Conservation (phyloP, 441 rosid species). For the Adansonia grandidieri region DNA sequence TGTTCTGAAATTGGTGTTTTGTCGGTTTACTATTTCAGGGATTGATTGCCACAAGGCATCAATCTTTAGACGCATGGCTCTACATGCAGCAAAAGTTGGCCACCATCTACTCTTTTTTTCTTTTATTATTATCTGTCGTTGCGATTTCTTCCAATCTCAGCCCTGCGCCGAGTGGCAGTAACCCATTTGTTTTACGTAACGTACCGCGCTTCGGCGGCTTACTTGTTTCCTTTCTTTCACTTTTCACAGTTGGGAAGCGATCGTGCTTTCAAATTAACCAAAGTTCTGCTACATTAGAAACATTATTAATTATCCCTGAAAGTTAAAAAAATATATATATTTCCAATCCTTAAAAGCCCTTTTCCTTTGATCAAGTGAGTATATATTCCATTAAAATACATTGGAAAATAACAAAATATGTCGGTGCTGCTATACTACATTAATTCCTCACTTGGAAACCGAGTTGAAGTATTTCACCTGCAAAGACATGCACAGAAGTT, state of each 20-base stretch:
- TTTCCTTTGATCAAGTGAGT: too few species aligned
- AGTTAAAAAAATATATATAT: too few species aligned
- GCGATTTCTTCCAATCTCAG: background rate
- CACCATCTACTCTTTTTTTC: background rate
- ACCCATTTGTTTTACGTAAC: background rate
- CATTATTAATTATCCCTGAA: too few species aligned
- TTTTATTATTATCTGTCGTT: background rate
- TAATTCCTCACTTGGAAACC: background rate
- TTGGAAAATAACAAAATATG: background rate
- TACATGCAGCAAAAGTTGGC: slow-evolving; percentile 24
- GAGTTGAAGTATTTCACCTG: background rate
- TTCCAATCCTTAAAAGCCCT: too few species aligned
- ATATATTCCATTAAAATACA: too few species aligned
- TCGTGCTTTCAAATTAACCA: too few species aligned
- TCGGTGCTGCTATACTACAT: background rate
- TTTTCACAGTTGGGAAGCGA: too few species aligned
- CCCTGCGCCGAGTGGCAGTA: background rate
- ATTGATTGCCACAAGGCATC: slow-evolving; percentile 18
- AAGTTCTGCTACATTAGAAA: too few species aligned
- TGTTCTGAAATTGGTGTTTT: slow-evolving; percentile 2
- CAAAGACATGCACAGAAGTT: background rate
- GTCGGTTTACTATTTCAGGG: slow-evolving; percentile 16
- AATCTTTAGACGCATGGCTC: slow-evolving; percentile 27
- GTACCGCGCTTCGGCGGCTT: too few species aligned
- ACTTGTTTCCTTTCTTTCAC: too few species aligned